A percentile compares a stretch with the other conserved stretches of the same genome.
phyloP scores from a whole-genome alignment of 1,284 basidiomycete genomes.

The Ceratobasidium sp. region DNA sequence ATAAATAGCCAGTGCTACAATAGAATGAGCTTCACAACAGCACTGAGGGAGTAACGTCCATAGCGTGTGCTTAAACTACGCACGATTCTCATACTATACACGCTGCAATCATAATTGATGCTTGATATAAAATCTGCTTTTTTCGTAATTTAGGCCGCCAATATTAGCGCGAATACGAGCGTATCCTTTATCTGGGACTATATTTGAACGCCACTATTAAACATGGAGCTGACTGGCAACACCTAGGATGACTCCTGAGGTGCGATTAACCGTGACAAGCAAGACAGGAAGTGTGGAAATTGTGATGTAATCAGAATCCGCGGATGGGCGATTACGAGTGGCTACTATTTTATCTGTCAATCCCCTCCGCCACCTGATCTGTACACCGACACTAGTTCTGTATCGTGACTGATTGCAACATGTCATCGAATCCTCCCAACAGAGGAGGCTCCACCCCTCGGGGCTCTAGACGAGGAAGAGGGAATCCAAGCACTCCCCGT shows the following conservation, averaged over 20 bases:
- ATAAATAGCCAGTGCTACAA: neutral
- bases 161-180: too few relatives aligned
- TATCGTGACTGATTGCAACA: neutral
- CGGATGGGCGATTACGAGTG: conserved; percentile 27
- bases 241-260: too few relatives aligned
- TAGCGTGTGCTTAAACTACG: neutral
- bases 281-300: neutral
- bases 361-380: conserved; percentile 2
- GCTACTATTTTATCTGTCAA: neutral
- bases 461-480: neutral
- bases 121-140: too few relatives aligned
- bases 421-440: conserved; percentile 10
- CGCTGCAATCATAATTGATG: too few relatives aligned
- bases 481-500: conserved; percentile 10
- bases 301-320: conserved; percentile 13
- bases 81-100: too few relatives aligned
- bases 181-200: too few relatives aligned
- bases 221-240: too few relatives aligned
- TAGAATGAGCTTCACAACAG: neutral
- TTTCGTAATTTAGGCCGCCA: too few relatives aligned
- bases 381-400: neutral
- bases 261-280: neutral
- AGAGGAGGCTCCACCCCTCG: neutral
- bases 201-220: too few relatives aligned
- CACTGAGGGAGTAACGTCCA: neutral